Evolutionary conservation across 2,329 filamentous ascomycete genomes (phyloP).

Genomic region (Escovopsis weberi): DNA sequence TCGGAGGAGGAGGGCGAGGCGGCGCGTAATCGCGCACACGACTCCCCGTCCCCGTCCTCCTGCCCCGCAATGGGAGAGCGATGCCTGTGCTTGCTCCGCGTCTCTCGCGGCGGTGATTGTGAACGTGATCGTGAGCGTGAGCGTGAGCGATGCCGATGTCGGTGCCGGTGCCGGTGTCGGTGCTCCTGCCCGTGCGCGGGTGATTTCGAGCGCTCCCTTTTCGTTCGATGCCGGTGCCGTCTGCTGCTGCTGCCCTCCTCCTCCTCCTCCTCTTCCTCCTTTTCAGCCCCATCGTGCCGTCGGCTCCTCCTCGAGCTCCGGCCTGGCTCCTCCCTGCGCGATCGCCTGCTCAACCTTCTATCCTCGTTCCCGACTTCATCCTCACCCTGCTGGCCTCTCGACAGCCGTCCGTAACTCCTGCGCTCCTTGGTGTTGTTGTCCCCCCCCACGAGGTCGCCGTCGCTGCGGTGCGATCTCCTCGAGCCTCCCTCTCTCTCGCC

Average conservation of each 20-base stretch:
- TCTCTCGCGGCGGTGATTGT: constrained; percentile 8
- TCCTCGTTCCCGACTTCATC: neutral
- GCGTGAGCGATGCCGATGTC: constrained; percentile 14
- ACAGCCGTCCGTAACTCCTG: constrained; percentile 13
- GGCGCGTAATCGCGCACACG: no score
- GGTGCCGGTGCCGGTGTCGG: constrained; percentile 3
- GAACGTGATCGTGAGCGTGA: constrained; percentile 10
- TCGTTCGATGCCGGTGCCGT: constrained; percentile 6
- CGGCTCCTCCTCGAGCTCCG: constrained; percentile 7
- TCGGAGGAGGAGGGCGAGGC: no score
- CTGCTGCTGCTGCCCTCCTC: neutral
- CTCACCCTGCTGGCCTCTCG: constrained; percentile 1
- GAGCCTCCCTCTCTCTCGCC: constrained; percentile 1
- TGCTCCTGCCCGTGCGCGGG: constrained; percentile 9
- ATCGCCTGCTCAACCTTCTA: neutral
- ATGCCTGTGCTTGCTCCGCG: constrained; percentile 18
- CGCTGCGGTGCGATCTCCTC: constrained; percentile 4
- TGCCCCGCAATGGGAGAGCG: constrained; percentile 12
- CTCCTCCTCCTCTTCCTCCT: neutral
- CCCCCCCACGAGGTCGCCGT: constrained; percentile 7
- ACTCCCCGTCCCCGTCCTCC: neutral
- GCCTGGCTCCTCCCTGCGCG: constrained; percentile 7
- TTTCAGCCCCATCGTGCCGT: neutral
- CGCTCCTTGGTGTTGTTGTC: neutral
- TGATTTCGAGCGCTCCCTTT: constrained; percentile 11